These are phyloP conservation scores for Entonaema liquescens DNA, from an alignment of 495 filamentous ascomycete species.

Conservation along the genomic window DNA sequence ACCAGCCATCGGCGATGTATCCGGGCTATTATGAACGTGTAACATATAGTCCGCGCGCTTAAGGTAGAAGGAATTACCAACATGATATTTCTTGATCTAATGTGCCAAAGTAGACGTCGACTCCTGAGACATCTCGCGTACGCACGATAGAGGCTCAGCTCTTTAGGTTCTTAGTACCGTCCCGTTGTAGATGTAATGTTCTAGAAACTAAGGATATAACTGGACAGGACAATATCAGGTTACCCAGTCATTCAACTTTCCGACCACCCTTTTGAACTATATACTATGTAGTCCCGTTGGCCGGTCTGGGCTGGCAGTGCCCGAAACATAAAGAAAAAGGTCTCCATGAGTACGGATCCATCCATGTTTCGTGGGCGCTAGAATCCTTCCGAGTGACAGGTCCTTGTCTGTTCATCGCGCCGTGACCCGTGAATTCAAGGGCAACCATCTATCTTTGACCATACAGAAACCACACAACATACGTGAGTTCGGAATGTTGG, in stretches of 20 bases:
- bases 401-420: neutral
- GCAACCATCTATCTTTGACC: conserved; percentile 19
- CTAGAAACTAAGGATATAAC: conserved; percentile 6
- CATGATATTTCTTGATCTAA: neutral
- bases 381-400: conserved; percentile 14
- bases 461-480: conserved; percentile 2
- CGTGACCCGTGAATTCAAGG: conserved; percentile 2
- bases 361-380: conserved; percentile 11
- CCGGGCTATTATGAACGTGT: conserved; percentile 30
- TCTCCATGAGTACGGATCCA: conserved; percentile 8
- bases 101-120: conserved; percentile 24
- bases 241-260: neutral
- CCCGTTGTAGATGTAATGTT: conserved; percentile 2
- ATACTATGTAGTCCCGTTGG: neutral
- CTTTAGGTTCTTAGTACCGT: conserved; percentile 22
- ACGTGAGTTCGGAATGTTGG: conserved; percentile 2
- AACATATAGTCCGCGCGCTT: conserved; percentile 29
- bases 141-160: conserved; percentile 30
- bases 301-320: conserved; percentile 10
- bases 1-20: conserved; percentile 12
- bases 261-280: neutral
- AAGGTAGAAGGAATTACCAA: conserved; percentile 15
- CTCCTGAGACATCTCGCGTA: conserved; percentile 21
- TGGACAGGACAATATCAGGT: conserved; percentile 1
- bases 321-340: neutral